Percentiles rank a stretch among this genome's conserved stretches.
phyloP scores from a whole-genome alignment of 805 yeast genomes.

The Starmerella stellata region DNA sequence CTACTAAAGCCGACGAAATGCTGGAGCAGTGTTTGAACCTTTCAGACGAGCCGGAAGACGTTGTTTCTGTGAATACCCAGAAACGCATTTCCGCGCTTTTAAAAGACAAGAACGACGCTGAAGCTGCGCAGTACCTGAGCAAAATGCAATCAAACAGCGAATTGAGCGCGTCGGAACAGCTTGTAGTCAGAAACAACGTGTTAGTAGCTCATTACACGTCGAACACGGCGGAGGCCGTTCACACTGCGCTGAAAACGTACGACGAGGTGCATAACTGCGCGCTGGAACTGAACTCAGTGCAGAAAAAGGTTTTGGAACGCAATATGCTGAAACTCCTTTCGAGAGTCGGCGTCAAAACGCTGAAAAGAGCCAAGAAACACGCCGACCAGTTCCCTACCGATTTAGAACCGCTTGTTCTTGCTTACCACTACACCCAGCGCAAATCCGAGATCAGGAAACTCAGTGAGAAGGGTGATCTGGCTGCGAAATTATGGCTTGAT shows the following conservation, averaged over 20 bases:
- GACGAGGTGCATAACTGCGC: constrained; percentile 5
- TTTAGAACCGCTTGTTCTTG: constrained; percentile 12
- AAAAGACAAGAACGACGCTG: constrained; percentile 25
- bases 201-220: constrained; percentile 7
- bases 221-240: constrained; percentile 5
- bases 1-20: constrained; percentile 26
- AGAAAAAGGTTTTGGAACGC: constrained; percentile 23
- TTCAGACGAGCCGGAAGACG: constrained; percentile 31
- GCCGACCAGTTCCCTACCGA: constrained; percentile 9
- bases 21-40: constrained; percentile 31
- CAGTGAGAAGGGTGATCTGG: not conserved
- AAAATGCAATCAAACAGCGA: constrained; percentile 16
- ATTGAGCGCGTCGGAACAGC: constrained; percentile 17
- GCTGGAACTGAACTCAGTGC: constrained; percentile 17
- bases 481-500: not conserved
- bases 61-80: constrained; percentile 35
- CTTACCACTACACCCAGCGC: constrained; percentile 1
- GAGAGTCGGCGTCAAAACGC: constrained; percentile 21
- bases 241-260: constrained; percentile 9
- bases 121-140: constrained; percentile 8
- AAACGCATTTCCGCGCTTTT: constrained; percentile 15
- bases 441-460: not conserved
- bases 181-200: constrained; percentile 31
- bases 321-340: constrained; percentile 28
- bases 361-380: constrained; percentile 13